Evolutionary conservation across 1,284 basidiomycete species (phyloP).

Genomic region (Ceratobasidium sp.): DNA sequence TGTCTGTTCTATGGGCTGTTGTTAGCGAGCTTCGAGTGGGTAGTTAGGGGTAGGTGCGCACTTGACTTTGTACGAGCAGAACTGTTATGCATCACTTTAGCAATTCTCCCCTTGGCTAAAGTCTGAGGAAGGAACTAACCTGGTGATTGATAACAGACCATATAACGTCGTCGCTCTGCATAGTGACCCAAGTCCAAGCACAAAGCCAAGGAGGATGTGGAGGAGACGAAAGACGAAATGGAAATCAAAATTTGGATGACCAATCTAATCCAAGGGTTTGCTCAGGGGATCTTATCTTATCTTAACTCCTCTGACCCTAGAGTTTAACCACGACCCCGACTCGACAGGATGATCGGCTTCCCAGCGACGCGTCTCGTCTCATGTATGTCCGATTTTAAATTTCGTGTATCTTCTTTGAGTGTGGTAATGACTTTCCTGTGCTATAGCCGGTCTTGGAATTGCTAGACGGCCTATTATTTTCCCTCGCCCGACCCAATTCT

Average conservation of each 20-base stretch:
- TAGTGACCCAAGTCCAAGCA: slow-evolving; percentile 24
- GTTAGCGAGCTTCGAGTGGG: slow-evolving; percentile 37
- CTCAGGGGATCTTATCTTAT: slow-evolving; percentile 33
- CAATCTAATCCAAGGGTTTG: no score
- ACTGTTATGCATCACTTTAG: slow-evolving; percentile 57
- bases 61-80: slow-evolving; percentile 99
- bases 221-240: background rate
- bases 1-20: slow-evolving; percentile 72
- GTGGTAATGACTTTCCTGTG: no score
- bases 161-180: slow-evolving; percentile 94
- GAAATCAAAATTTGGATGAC: slow-evolving; percentile 41
- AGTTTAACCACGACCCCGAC: background rate
- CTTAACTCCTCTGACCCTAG: background rate
- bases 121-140: no score
- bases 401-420: no score
- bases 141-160: slow-evolving; percentile 80
- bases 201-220: no score
- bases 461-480: no score
- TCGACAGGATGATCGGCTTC: slow-evolving; percentile 16
- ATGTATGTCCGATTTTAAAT: background rate
- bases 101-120: no score
- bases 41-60: slow-evolving; percentile 58
- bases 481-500: background rate
- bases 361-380: slow-evolving; percentile 18
- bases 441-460: background rate